These are phyloP conservation scores for Sisymbrium irio DNA, from an alignment of 345 rosid genomes.

Conservation along the genomic window DNA sequence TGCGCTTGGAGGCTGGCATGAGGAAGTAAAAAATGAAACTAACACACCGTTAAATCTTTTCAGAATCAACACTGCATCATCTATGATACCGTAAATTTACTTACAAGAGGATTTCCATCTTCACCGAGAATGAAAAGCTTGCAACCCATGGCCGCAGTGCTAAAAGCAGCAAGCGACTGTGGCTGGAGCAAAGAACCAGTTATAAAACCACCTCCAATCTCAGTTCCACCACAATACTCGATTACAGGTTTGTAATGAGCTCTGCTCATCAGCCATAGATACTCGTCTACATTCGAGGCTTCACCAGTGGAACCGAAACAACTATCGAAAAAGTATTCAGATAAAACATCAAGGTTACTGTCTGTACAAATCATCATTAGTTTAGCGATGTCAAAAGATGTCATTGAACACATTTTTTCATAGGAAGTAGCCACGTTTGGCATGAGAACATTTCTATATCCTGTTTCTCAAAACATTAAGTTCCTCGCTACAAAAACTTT, in stretches of 20 bases:
- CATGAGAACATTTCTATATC: not conserved
- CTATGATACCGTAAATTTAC: conserved; percentile 23
- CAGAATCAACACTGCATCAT: conserved; percentile 5
- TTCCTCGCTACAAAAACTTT: not conserved
- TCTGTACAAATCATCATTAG: not conserved
- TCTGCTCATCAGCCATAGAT: conserved; percentile 95
- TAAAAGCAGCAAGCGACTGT: conserved; percentile 90
- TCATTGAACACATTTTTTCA: not conserved
- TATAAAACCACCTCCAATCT: conserved; percentile 86
- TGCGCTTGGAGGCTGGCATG: conserved; percentile 55
- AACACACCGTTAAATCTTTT: not conserved
- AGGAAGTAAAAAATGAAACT: not conserved
- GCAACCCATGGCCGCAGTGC: conserved; percentile 93
- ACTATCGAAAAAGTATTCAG: conserved; percentile 43
- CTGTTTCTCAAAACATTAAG: not conserved
- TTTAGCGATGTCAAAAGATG: not conserved
- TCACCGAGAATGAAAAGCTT: conserved; percentile 74
- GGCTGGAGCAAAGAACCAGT: conserved; percentile 84
- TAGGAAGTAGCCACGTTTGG: not conserved
- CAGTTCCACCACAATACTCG: conserved; percentile 98
- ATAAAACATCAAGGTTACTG: conserved; percentile 3
- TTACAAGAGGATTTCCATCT: conserved; percentile 73
- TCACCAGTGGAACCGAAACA: conserved; percentile 98
- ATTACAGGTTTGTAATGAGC: conserved; percentile 86
- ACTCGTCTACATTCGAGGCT: conserved; percentile 92